These are phyloP conservation scores for Triticum aestivum DNA, from an alignment of 176 grass and related monocot genomes.

Conservation along the genomic window IWGSC_CS_RefSeq_v2.1 NC_057813.1:398007269-398007768, in stretches of 20 bases:
- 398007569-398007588: constrained; percentile 73
- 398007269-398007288: constrained; percentile 57
- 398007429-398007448: constrained; percentile 54
- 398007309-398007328: constrained; percentile 64
- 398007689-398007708: constrained; percentile 80
- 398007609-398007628: constrained; percentile 70
- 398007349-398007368: constrained; percentile 65
- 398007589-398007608: constrained; percentile 66
- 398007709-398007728: constrained; percentile 79
- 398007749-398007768: constrained; percentile 71
- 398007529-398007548: constrained; percentile 68
- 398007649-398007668: constrained; percentile 70
- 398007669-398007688: constrained; percentile 81
- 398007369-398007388: constrained; percentile 70
- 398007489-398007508: constrained; percentile 47
- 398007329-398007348: constrained; percentile 70
- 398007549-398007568: constrained; percentile 72
- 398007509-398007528: constrained; percentile 77
- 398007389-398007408: constrained; percentile 52
- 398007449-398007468: constrained; percentile 45
- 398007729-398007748: constrained; percentile 82
- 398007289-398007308: constrained; percentile 61
- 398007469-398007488: constrained; percentile 58
- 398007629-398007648: constrained; percentile 59
- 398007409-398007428: constrained; percentile 48